phyloP scores from a whole-genome alignment of 306 rosid genomes.

The Rosa persica region DNA sequence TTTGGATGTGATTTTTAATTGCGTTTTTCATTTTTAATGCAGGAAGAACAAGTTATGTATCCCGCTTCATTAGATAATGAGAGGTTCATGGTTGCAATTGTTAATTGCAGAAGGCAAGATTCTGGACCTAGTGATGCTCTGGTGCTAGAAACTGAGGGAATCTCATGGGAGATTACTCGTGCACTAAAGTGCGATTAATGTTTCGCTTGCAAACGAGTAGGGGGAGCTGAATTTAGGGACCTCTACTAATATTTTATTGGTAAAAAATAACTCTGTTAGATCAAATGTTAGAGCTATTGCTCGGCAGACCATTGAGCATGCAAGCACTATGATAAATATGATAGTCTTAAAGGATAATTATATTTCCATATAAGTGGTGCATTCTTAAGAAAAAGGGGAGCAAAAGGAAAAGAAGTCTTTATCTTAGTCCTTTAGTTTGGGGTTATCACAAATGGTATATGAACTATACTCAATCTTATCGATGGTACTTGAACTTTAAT shows the following conservation, averaged over 20 bases:
- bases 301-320: neutral
- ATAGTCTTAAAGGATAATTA: too few species aligned
- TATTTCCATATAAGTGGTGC: too few species aligned
- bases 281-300: neutral
- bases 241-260: neutral
- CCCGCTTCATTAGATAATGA: conserved; percentile 72
- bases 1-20: neutral
- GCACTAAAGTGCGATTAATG: conserved; percentile 61
- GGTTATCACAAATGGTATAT: too few species aligned
- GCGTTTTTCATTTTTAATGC: conserved; percentile 18
- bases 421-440: too few species aligned
- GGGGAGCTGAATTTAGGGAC: neutral
- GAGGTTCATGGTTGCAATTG: conserved; percentile 77
- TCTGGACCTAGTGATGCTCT: conserved; percentile 28
- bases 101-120: conserved; percentile 46
- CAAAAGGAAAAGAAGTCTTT: too few species aligned
- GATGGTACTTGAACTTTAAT: too few species aligned
- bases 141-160: conserved; percentile 36
- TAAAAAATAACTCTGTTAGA: neutral
- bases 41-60: conserved; percentile 93
- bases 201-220: neutral
- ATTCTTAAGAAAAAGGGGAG: too few species aligned
- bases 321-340: too few species aligned
- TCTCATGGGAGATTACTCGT: conserved; percentile 82
- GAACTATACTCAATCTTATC: too few species aligned